Evolutionary conservation across 352 stramenopile genomes (phyloP), one percentile per base, ranked within the genome.

Genomic region (Globisporangium camurandrum): DNA sequence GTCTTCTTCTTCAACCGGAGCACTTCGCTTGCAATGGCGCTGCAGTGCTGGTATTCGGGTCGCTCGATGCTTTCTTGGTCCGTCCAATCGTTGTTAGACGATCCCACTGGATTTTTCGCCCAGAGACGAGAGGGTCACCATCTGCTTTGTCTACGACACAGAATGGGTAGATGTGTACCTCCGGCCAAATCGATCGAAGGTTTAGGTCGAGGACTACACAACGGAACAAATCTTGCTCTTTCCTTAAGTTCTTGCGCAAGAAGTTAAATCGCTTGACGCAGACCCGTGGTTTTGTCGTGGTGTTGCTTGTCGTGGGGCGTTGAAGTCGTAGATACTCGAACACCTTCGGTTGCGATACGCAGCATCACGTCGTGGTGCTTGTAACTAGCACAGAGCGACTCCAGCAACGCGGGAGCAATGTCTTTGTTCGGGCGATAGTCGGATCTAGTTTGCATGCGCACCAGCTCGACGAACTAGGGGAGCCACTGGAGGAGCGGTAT

Each of bases 181-280:
- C 30, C 6, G 11, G 3, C 50, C 55, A 27, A 59, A 59, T 1
- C 49, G 54, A 44, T 44, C 62, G 48, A 11, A 67, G 49, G 28
- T 63, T 33, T 7, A 6, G 27, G n/a, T 63, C 59, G 3, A 67
- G 26, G 1, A 67, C 59, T 5, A 67, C 7, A 26, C 46, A 62
- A 1, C 54, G 41, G 0, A 44, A 2, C 0, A 42, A 36, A 30
- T 63, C 49, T 46, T 67, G 55, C 23, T 63, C 49, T 11, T 56
- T 60, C 0, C 59, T 10, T 10, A 62, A 56, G 19, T 66, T 62
- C 31, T 62, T 59, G 27, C 59, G 44, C 23, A 66, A 46, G 0
- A 57, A 30, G 24, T 59, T 57, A 27, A 63, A 16, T 1, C 51
- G 33, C 11, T 60, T 41, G 11, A 19, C 3, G 40, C 51, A n/a